A percentile compares a stretch with the other conserved stretches of the same genome.
Conservation (phyloP, 2,329 filamentous ascomycete species). For the Fusarium pseudoanthophilum region DNA sequence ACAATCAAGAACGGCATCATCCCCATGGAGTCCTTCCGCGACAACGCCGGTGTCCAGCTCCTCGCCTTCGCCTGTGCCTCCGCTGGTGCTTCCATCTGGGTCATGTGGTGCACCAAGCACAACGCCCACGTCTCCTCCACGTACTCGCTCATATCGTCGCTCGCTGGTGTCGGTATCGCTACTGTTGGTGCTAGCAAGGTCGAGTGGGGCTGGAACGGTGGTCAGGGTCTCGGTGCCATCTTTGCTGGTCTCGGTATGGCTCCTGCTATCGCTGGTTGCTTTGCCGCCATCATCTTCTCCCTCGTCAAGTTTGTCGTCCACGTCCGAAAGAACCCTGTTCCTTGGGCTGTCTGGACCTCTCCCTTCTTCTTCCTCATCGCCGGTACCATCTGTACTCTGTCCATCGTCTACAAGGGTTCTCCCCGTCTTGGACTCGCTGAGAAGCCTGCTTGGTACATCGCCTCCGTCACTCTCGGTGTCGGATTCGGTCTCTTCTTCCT, state of each 20-base stretch:
- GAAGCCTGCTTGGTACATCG: constrained; percentile 75
- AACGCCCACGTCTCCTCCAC: constrained; percentile 79
- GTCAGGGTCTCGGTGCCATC: constrained; percentile 76
- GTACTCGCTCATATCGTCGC: constrained; percentile 75
- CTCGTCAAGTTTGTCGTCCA: constrained; percentile 74
- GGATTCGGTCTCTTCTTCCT: constrained; percentile 69
- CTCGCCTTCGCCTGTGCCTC: constrained; percentile 73
- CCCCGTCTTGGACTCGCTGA: constrained; percentile 53
- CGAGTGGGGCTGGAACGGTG: constrained; percentile 76
- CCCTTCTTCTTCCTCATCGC: constrained; percentile 83
- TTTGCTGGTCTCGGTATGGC: constrained; percentile 79
- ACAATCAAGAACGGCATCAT: constrained; percentile 86
- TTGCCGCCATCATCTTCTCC: constrained; percentile 74
- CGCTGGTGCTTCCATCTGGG: constrained; percentile 75
- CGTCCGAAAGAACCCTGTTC: constrained; percentile 75
- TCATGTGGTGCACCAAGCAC: constrained; percentile 83
- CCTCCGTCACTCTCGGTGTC: constrained; percentile 71
- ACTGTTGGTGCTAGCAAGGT: constrained; percentile 70
- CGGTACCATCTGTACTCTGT: constrained; percentile 78
- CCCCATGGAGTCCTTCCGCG: constrained; percentile 65
- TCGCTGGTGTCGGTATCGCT: constrained; percentile 76
- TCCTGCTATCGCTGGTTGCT: constrained; percentile 72
- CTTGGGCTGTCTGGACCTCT: constrained; percentile 77
- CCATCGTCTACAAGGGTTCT: constrained; percentile 84
- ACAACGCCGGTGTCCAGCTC: constrained; percentile 73